Base-by-base conservation (phyloP, 805 yeast species). In the Ogataea trehaloabstinens region DNA sequence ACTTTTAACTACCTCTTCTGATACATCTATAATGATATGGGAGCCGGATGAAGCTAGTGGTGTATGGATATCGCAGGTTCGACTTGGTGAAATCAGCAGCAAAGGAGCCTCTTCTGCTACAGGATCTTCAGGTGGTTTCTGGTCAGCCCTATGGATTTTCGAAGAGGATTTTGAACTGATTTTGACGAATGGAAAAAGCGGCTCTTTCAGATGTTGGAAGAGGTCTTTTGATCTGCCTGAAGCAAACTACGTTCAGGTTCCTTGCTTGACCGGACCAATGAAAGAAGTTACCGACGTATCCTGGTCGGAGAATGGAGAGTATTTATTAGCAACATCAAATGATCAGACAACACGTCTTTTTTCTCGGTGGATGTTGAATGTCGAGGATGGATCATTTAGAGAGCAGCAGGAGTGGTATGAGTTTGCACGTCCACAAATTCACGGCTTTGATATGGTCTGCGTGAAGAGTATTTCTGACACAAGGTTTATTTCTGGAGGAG, bases 41-140 rank as follows among this genome's bases (percentile, higher is more conserved):
- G 83, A 82, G 55, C 91, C 95, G 46, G 97, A 91, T 61, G 68
- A 66, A 32, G 70, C 75, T 2, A 85, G 95, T 5, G 96, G 96
- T 3, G 81, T 93, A 33, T 93, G 99, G 99, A 71, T 85, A 16
- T 84, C 95, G 36, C 72, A 73, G 6, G 68, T 81, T 15, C 69
- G 98, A 49, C 66, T 93, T 15, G 99, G 99, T 32, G 98, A 95
- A 52, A 71, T 93, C 44, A 83, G 95, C 30, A 84, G 89, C 35
- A 91, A 93, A 63, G 99, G 99, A 53, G 96, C 99, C 0, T 85
- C 95, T 4, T 89, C 99, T 0, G 99, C 99, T 4, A 93, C 99
- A 0, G 99, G 99, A 5, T 84, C 99, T 0, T 80, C 80, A 6
- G 82, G 82, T 27, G 82, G 82, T 2, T 77, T 77, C 51, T 77